Conservation (phyloP, 805 yeast species). For the Pichia cephalocereana region DNA sequence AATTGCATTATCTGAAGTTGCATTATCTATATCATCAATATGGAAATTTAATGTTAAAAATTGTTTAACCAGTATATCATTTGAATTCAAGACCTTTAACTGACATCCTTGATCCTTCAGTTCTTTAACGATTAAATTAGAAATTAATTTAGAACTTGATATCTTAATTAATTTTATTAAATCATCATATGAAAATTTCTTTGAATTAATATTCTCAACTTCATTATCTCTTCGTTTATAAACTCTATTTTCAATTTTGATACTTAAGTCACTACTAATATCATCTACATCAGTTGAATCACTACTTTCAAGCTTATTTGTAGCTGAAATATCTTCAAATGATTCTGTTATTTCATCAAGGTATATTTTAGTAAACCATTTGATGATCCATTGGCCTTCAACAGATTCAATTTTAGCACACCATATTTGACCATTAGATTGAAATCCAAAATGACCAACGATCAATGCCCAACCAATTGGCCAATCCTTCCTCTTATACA, state of each 20-base stretch:
- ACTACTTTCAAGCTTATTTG: neutral
- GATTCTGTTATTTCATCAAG: conserved; percentile 6
- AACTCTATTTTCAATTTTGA: too few species aligned
- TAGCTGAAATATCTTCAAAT: neutral
- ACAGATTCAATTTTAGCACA: conserved; percentile 40
- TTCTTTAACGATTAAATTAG: conserved; percentile 46
- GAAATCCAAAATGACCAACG: conserved; percentile 27
- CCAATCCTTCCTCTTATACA: conserved; percentile 44
- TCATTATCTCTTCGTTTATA: neutral
- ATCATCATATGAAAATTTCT: conserved; percentile 20
- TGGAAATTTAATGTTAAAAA: conserved; percentile 24
- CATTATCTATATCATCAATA: neutral
- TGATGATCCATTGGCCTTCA: conserved; percentile 47
- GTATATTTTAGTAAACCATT: conserved; percentile 34
- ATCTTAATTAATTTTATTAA: conserved; percentile 32
- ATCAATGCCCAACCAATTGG: conserved; percentile 49
- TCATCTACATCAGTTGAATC: neutral
- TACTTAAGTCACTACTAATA: neutral
- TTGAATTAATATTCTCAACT: neutral
- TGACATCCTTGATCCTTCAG: conserved; percentile 31
- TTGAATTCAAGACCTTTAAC: conserved; percentile 24
- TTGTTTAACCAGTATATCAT: conserved; percentile 12
- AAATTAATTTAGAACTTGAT: conserved; percentile 39
- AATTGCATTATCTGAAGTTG: conserved; percentile 19
- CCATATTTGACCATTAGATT: conserved; percentile 39